Percentiles rank a stretch among this genome's conserved stretches.
Conservation (phyloP, 2,329 filamentous ascomycete genomes). For the Fusarium marasasianum region DNA sequence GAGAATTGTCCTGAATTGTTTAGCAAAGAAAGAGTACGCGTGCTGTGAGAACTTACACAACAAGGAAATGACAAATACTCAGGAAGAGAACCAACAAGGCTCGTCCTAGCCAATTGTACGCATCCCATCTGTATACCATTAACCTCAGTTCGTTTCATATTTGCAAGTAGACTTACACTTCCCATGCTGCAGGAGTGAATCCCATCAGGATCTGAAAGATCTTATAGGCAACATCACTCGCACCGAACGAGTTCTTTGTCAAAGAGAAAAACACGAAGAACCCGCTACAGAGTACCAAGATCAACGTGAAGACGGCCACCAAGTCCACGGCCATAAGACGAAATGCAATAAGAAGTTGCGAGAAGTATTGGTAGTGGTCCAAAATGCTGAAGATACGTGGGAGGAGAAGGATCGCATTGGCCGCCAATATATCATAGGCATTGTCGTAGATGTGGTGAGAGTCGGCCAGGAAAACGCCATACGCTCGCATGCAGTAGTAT, state of each 20-base stretch:
- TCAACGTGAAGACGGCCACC: constrained; percentile 83
- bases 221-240: constrained; percentile 82
- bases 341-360: constrained; percentile 92
- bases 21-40: background rate
- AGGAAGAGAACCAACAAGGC: constrained; percentile 82
- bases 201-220: constrained; percentile 96
- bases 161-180: constrained; percentile 65
- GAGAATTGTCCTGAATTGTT: constrained; percentile 73
- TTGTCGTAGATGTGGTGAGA: constrained; percentile 79
- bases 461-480: constrained; percentile 85
- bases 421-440: constrained; percentile 93
- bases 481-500: constrained; percentile 90
- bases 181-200: constrained; percentile 95
- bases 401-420: constrained; percentile 88
- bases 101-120: constrained; percentile 82
- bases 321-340: constrained; percentile 93
- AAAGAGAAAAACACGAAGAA: constrained; percentile 96
- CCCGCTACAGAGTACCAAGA: constrained; percentile 88
- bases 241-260: constrained; percentile 76
- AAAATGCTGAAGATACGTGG: constrained; percentile 92
- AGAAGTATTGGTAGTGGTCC: constrained; percentile 96
- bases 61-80: constrained; percentile 93
- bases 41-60: constrained; percentile 65
- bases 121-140: constrained; percentile 62
- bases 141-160: background rate